phyloP scores from a whole-genome alignment of 257 asterid species.

The Fraxinus excelsior region DNA sequence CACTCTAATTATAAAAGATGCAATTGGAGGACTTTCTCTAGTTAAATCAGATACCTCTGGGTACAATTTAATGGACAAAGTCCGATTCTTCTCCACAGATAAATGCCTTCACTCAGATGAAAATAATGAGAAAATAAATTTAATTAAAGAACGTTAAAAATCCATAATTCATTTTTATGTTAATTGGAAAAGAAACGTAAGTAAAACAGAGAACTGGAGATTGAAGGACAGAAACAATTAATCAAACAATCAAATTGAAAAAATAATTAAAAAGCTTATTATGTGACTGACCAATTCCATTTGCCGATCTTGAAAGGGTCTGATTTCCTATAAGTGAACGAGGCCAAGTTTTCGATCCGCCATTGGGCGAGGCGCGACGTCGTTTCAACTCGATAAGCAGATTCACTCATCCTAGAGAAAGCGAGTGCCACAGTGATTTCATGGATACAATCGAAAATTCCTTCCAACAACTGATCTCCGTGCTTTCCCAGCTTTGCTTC shows the following conservation, averaged over 20 bases:
- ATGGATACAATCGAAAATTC: conserved; percentile 81
- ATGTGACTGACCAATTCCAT: conserved; percentile 69
- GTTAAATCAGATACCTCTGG: conserved; percentile 76
- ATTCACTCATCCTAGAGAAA: conserved; percentile 79
- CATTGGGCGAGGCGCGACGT: conserved; percentile 95
- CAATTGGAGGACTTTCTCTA: conserved; percentile 81
- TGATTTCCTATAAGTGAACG: conserved; percentile 70
- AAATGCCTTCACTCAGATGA: conserved; percentile 63
- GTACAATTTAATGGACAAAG: conserved; percentile 61
- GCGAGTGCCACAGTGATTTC: conserved; percentile 79
- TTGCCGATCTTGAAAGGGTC: conserved; percentile 77
- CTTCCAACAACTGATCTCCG: conserved; percentile 75
- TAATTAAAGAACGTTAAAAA: not conserved
- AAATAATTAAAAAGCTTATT: not conserved
- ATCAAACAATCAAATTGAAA: not conserved
- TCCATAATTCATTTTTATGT: no score
- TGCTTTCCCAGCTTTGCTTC: conserved; percentile 88
- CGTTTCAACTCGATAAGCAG: conserved; percentile 86
- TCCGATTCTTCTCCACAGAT: conserved; percentile 82
- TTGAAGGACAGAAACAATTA: not conserved
- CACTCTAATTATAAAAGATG: conserved; percentile 71
- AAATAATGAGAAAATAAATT: not conserved
- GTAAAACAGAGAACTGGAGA: not conserved
- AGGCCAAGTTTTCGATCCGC: conserved; percentile 71
- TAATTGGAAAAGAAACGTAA: not conserved